A percentile compares a stretch with the other conserved stretches of the same genome.
phyloP scores from a whole-genome alignment of 805 yeast genomes.

The Yueomyces sp. region DNA sequence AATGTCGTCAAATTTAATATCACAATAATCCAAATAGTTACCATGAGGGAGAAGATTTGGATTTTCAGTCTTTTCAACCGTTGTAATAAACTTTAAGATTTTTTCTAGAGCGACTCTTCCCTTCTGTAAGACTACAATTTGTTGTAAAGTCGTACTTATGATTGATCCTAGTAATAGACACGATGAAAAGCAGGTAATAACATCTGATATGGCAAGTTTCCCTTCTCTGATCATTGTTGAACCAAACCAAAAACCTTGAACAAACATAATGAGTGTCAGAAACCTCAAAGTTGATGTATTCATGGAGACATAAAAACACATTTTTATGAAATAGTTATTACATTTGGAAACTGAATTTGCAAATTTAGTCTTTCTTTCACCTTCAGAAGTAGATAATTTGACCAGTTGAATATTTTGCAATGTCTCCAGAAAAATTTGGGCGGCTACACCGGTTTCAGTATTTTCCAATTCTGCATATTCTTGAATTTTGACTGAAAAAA shows the following conservation, averaged over 20 bases:
- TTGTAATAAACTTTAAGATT: conserved; percentile 29
- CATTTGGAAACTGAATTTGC: conserved; percentile 17
- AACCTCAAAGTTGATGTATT: conserved; percentile 47
- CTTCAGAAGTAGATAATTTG: conserved; percentile 45
- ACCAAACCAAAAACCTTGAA: conserved; percentile 92
- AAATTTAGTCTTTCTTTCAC: conserved; percentile 36
- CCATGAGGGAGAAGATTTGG: neutral
- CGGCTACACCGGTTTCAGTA: conserved; percentile 35
- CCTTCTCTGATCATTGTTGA: conserved; percentile 44
- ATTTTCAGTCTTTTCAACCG: neutral
- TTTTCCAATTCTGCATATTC: conserved; percentile 45
- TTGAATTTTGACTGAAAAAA: conserved; percentile 40
- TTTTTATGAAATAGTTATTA: conserved; percentile 28
- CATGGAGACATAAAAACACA: conserved; percentile 33
- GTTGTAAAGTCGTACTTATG: conserved; percentile 39
- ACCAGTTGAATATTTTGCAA: conserved; percentile 47
- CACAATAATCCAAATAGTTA: conserved; percentile 17
- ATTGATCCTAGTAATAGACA: conserved; percentile 61
- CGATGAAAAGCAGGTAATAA: conserved; percentile 72
- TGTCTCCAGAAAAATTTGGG: conserved; percentile 60
- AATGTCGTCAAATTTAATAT: conserved; percentile 34
- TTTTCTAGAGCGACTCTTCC: conserved; percentile 56
- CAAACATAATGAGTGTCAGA: conserved; percentile 60
- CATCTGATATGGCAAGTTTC: conserved; percentile 42
- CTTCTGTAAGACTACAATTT: conserved; percentile 50